These are phyloP conservation scores for Ochromonas danica DNA, from an alignment of 108 stramenopile species.

Conservation along the genomic window DNA sequence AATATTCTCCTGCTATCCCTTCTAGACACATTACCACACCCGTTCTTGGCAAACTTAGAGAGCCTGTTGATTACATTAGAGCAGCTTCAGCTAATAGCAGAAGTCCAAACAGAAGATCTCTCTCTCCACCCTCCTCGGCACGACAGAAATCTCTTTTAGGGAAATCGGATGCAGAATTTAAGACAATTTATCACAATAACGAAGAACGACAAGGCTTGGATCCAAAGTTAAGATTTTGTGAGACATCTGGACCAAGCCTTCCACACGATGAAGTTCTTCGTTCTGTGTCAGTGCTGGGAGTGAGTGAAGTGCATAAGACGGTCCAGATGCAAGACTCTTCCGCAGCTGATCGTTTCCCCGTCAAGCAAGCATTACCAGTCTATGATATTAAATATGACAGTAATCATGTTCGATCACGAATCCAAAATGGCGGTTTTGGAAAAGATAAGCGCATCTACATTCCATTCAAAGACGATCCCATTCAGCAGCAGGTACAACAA, in stretches of 20 bases:
- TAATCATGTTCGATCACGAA: constrained; percentile 3
- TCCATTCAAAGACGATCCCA: background rate
- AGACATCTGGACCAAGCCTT: background rate
- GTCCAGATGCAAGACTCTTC: too few species aligned
- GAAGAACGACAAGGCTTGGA: constrained; percentile 10
- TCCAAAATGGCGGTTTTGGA: background rate
- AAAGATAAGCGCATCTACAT: constrained; percentile 21
- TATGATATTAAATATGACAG: constrained; percentile 28
- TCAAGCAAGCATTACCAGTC: background rate
- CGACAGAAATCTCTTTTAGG: background rate
- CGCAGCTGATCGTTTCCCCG: background rate
- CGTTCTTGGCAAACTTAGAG: background rate
- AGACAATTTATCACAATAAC: constrained; percentile 16
- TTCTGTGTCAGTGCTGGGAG: background rate
- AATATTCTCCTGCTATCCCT: constrained; percentile 16
- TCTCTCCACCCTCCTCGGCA: background rate
- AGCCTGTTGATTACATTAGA: background rate
- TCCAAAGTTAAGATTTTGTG: background rate
- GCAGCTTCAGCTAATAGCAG: background rate
- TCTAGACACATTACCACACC: constrained; percentile 5
- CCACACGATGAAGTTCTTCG: background rate
- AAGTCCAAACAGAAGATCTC: background rate
- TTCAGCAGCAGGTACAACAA: background rate
- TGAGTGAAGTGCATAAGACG: background rate
- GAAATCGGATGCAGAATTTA: background rate